Percentiles rank a stretch among this genome's conserved stretches.
These are phyloP conservation scores for Clohesyomyces aquaticus DNA, from an alignment of 495 filamentous ascomycete species.

Conservation along the genomic window DNA sequence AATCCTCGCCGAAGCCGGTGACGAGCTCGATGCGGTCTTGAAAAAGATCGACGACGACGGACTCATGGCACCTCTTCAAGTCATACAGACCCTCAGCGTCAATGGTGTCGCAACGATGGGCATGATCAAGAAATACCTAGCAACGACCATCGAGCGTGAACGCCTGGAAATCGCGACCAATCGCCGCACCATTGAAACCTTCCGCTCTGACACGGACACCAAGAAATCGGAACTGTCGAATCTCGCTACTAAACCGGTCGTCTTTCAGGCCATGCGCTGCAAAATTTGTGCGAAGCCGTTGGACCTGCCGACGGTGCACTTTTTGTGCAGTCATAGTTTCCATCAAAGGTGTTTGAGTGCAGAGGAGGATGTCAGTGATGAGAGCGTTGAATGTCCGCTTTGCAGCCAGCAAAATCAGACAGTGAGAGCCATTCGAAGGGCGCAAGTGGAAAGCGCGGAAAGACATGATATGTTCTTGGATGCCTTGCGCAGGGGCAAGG, in stretches of 20 bases:
- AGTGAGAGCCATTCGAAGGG: constrained; percentile 79
- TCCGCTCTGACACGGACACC: constrained; percentile 79
- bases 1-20: constrained; percentile 84
- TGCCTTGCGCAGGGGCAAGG: constrained; percentile 75
- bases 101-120: constrained; percentile 94
- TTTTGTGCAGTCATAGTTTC: constrained; percentile 94
- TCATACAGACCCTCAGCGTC: constrained; percentile 86
- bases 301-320: constrained; percentile 89
- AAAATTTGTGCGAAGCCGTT: constrained; percentile 73
- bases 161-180: constrained; percentile 85
- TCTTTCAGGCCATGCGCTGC: constrained; percentile 90
- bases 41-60: constrained; percentile 86
- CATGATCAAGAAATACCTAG: constrained; percentile 90
- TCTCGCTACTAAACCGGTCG: constrained; percentile 73
- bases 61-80: constrained; percentile 93
- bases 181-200: constrained; percentile 77
- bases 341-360: constrained; percentile 76
- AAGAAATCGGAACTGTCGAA: constrained; percentile 78
- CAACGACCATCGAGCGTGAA: constrained; percentile 85
- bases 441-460: constrained; percentile 85
- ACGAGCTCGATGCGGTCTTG: constrained; percentile 77
- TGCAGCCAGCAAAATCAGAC: constrained; percentile 83
- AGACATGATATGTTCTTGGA: constrained; percentile 88
- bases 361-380: constrained; percentile 60
- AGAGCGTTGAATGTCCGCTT: constrained; percentile 75